phyloP scores from a whole-genome alignment of 768 basidiomycete species.

The Nevesoporus exiguus region DNA sequence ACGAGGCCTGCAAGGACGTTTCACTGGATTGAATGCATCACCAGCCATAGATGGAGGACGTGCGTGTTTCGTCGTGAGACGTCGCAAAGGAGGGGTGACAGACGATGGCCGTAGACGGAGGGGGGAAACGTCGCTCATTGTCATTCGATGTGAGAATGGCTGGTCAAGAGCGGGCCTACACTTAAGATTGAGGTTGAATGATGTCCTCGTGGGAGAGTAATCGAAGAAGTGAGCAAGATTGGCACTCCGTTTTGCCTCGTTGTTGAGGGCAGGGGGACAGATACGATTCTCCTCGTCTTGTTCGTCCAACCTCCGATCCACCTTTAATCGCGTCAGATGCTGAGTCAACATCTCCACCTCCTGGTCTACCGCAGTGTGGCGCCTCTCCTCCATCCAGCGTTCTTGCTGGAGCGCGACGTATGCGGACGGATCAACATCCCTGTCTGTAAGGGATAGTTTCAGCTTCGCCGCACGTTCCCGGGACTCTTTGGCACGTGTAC shows the following conservation, averaged over 20 bases:
- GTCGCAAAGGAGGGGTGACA: conserved; percentile 25
- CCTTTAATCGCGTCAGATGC: conserved; percentile 33
- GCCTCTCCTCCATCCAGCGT: conserved; percentile 51
- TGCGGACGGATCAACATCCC: conserved; percentile 36
- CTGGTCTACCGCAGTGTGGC: conserved; percentile 35
- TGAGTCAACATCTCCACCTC: conserved; percentile 37
- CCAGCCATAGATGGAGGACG: conserved; percentile 26
- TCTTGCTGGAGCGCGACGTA: conserved; percentile 42
- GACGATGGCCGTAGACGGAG: conserved; percentile 34
- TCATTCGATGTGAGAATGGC: conserved; percentile 33
- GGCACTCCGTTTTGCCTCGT: conserved; percentile 28
- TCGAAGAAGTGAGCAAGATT: conserved; percentile 42
- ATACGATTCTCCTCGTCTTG: conserved; percentile 17
- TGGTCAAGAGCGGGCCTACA: conserved; percentile 28
- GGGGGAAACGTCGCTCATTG: conserved; percentile 34
- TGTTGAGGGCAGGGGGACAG: conserved; percentile 15
- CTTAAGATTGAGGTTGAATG: conserved; percentile 33
- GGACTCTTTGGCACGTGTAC: conserved; percentile 44
- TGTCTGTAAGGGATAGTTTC: conserved; percentile 36
- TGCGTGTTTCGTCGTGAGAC: conserved; percentile 24
- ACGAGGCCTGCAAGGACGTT: conserved; percentile 27
- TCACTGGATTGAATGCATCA: conserved; percentile 29
- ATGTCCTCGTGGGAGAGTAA: conserved; percentile 32
- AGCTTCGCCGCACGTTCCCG: conserved; percentile 41
- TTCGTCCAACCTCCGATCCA: conserved; percentile 21